Evolutionary conservation across 2,329 filamentous ascomycete species (phyloP).

Genomic region (Immersiporthe knoxdaviesiana): DNA sequence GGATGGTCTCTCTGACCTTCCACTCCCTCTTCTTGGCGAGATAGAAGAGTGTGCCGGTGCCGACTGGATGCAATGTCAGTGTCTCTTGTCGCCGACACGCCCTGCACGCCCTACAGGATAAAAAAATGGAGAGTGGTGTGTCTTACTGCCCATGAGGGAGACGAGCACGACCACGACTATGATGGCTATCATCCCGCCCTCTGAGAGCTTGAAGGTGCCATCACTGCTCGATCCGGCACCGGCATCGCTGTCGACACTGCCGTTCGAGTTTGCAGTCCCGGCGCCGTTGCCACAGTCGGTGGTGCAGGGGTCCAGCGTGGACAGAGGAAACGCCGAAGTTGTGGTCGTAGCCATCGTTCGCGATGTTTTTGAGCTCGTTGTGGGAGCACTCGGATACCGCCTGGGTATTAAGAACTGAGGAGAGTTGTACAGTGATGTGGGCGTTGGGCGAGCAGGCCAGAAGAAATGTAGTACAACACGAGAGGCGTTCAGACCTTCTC

Average conservation of each 20-base stretch:
- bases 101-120: not conserved
- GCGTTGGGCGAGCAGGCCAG: not conserved
- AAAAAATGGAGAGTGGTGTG: constrained; percentile 33
- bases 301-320: constrained; percentile 45
- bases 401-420: not conserved
- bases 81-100: not conserved
- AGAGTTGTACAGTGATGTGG: not conserved
- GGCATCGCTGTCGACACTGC: constrained; percentile 53
- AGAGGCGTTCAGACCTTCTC: not conserved
- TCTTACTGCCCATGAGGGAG: constrained; percentile 68
- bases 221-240: constrained; percentile 64
- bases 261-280: constrained; percentile 27
- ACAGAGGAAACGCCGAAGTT: constrained; percentile 45
- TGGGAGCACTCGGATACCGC: not conserved
- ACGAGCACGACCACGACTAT: constrained; percentile 71
- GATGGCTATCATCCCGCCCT: constrained; percentile 73
- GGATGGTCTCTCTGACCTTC: constrained; percentile 74
- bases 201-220: constrained; percentile 66
- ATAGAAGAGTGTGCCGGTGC: constrained; percentile 71
- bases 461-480: constrained; percentile 15
- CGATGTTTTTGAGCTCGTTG: not conserved
- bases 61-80: constrained; percentile 49
- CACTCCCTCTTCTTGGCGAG: constrained; percentile 84
- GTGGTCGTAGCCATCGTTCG: constrained; percentile 46
- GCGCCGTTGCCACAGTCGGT: constrained; percentile 43